These are phyloP conservation scores for sunflower (Helianthus annuus) DNA, from an alignment of 129 eudicot genomes.

Conservation along the genomic window DNA sequence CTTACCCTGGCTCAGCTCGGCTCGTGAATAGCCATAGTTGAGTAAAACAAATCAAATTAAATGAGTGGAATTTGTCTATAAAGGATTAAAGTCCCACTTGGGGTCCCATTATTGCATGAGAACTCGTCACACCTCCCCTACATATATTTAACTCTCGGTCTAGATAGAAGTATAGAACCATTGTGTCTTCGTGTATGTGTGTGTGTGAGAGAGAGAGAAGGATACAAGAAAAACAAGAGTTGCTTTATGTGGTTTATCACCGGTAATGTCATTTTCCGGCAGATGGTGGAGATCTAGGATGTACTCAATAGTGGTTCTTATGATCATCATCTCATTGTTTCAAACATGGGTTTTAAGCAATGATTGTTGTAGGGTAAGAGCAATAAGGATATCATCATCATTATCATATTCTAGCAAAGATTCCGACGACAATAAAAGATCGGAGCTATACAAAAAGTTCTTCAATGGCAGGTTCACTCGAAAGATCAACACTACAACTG, in stretches of 20 bases:
- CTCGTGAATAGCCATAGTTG: too few relatives aligned
- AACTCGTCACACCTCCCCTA: background rate
- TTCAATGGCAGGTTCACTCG: constrained; percentile 39
- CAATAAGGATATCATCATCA: constrained; percentile 43
- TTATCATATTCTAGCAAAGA: constrained; percentile 9
- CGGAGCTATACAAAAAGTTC: constrained; percentile 47
- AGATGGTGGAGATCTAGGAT: constrained; percentile 23
- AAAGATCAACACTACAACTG: constrained; percentile 21
- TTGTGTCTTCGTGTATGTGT: too few relatives aligned
- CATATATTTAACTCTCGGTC: background rate
- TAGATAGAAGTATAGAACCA: background rate
- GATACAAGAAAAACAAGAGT: background rate
- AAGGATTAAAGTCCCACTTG: too few relatives aligned
- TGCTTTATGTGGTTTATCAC: background rate
- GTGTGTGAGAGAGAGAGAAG: background rate
- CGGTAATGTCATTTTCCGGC: constrained; percentile 61
- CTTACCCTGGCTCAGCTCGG: too few relatives aligned
- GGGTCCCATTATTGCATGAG: background rate
- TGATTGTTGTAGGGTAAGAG: constrained; percentile 44
- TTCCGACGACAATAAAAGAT: constrained; percentile 30
- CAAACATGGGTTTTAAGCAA: constrained; percentile 37
- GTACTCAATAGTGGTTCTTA: constrained; percentile 30
- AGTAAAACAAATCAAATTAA: too few relatives aligned
- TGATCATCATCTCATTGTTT: constrained; percentile 43
- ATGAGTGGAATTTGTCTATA: too few relatives aligned